Percentiles rank a stretch among this genome's conserved stretches.
Conservation (phyloP, 306 rosid genomes). For the Casuarina glauca region DNA sequence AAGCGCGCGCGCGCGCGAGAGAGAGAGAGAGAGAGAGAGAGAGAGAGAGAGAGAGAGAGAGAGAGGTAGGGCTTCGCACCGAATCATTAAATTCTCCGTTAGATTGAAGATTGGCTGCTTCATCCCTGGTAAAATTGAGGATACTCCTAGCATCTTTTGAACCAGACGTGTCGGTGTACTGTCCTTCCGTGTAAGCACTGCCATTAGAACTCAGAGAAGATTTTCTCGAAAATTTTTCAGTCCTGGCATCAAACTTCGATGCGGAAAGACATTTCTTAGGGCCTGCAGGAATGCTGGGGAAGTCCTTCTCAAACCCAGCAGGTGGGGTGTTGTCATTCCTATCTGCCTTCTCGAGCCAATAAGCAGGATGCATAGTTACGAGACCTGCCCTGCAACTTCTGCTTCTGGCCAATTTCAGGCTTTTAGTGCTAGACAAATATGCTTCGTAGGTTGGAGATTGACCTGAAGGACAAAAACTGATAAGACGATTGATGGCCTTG, state of each 20-base stretch:
- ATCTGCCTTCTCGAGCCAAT: conserved; percentile 35
- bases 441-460: conserved; percentile 40
- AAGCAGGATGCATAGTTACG: conserved; percentile 29
- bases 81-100: conserved; percentile 30
- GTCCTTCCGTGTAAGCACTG: conserved; percentile 27
- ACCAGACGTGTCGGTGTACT: conserved; percentile 46
- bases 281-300: conserved; percentile 25
- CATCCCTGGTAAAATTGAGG: conserved; percentile 46
- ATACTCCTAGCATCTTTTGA: conserved; percentile 65
- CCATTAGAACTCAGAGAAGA: conserved; percentile 26
- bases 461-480: conserved; percentile 41
- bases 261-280: conserved; percentile 23
- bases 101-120: conserved; percentile 30
- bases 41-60: neutral
- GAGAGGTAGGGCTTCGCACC: conserved; percentile 34
- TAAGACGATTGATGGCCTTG: conserved; percentile 42
- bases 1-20: too few relatives aligned
- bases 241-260: conserved; percentile 30
- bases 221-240: conserved; percentile 34
- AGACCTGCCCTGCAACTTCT: conserved; percentile 51
- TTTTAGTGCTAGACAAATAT: conserved; percentile 23
- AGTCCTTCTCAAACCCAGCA: conserved; percentile 28
- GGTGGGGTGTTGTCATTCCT: conserved; percentile 24
- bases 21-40: neutral
- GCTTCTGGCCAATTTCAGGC: conserved; percentile 38